phyloP scores from a whole-genome alignment of 2,329 filamentous ascomycete species.

The Meredithiella fracta region DNA sequence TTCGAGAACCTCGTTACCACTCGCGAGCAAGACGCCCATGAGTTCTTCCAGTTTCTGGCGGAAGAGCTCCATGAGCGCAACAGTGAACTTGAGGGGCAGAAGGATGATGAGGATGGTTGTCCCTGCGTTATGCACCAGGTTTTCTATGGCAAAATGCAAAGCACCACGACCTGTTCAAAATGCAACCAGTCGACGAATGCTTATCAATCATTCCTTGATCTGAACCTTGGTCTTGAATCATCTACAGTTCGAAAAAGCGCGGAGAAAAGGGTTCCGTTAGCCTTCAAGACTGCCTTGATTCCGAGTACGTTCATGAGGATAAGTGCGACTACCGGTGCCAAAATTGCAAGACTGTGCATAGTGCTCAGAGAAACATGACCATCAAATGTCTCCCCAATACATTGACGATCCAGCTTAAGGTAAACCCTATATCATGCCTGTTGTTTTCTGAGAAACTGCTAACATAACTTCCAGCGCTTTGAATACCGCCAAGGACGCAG shows the following conservation, averaged over 20 bases:
- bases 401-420: conserved; percentile 83
- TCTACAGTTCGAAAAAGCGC: conserved; percentile 50
- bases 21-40: conserved; percentile 90
- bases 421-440: conserved; percentile 23
- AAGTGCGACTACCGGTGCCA: conserved; percentile 80
- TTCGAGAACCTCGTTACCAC: conserved; percentile 71
- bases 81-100: conserved; percentile 41
- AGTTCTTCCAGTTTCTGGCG: conserved; percentile 90
- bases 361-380: conserved; percentile 68
- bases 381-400: conserved; percentile 79
- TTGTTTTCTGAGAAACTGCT: background rate
- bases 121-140: conserved; percentile 86
- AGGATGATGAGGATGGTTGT: conserved; percentile 47
- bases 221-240: conserved; percentile 72
- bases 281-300: conserved; percentile 58
- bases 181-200: conserved; percentile 71
- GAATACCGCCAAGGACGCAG: conserved; percentile 52
- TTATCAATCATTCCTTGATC: conserved; percentile 77
- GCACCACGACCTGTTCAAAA: conserved; percentile 76
- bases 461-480: conserved; percentile 34
- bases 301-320: conserved; percentile 75
- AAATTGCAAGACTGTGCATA: conserved; percentile 59
- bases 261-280: conserved; percentile 28
- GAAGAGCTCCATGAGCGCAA: conserved; percentile 81
- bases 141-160: conserved; percentile 83